Evolutionary conservation across 495 filamentous ascomycete species (phyloP).

Genomic region (Penicillium goetzii): DNA sequence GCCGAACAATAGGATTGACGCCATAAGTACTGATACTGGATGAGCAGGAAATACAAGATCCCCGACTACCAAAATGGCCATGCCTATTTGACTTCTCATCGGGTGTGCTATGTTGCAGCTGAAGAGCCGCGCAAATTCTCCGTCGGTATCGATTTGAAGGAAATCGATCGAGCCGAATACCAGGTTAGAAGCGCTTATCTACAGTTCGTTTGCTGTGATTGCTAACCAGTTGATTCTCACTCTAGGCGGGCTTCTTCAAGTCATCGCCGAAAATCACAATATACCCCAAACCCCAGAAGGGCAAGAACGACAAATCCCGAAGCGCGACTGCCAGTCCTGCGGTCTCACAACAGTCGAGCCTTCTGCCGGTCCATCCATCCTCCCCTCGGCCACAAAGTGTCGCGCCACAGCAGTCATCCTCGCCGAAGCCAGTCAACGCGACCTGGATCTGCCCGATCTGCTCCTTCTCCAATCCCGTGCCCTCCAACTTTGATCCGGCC

Average conservation of each 20-base stretch:
- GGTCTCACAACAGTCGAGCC: slow-evolving; percentile 28
- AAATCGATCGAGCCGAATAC: slow-evolving; percentile 87
- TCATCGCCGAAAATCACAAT: slow-evolving; percentile 93
- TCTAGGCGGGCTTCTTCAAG: slow-evolving; percentile 87
- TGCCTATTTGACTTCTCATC: slow-evolving; percentile 93
- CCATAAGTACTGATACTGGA: slow-evolving; percentile 21
- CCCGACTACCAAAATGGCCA: slow-evolving; percentile 94
- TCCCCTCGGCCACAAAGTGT: slow-evolving; percentile 32
- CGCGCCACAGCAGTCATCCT: slow-evolving; percentile 23
- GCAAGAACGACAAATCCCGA: slow-evolving; percentile 40
- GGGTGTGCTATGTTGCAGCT: slow-evolving; percentile 92
- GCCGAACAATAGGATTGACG: slow-evolving; percentile 10
- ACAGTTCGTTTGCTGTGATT: slow-evolving; percentile 1
- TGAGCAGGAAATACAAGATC: slow-evolving; percentile 84
- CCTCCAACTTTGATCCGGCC: slow-evolving; percentile 86
- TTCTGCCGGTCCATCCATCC: slow-evolving; percentile 27
- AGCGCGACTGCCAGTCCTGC: slow-evolving; percentile 42
- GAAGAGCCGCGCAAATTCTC: slow-evolving; percentile 84
- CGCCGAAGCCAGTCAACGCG: slow-evolving; percentile 54
- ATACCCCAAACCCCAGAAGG: slow-evolving; percentile 73
- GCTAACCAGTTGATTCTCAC: slow-evolving; percentile 9
- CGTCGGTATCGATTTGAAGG: slow-evolving; percentile 83
- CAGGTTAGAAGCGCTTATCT: slow-evolving; percentile 60
- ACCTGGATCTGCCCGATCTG: slow-evolving; percentile 99
- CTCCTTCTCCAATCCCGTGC: slow-evolving; percentile 93